Evolutionary conservation across 2,329 filamentous ascomycete species (phyloP), one percentile per base, ranked within the genome.

Genomic region (Sphaerulina populicola): DNA sequence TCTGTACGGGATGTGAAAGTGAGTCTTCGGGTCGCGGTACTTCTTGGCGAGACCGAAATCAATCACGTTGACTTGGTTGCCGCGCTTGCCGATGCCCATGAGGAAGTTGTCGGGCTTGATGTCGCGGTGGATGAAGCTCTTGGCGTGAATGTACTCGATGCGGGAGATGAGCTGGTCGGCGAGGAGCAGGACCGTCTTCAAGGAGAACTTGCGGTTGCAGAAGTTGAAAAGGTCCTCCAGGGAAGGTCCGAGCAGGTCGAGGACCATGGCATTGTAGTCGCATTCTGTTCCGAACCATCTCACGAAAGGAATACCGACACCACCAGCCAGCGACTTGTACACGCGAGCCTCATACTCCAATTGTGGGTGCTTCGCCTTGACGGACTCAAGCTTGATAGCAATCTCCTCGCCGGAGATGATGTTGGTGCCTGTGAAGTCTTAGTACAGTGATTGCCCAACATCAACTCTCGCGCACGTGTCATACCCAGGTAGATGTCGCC

Each of bases 31-130:
- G 78, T 97, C 93, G 62, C 93, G 86, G 78, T 97, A 98, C 78
- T 97, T 97, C 86, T 97, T 98, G 69, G 93, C 93, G 61, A 98
- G 78, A 78, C 93, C 93, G 65, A 98, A 98, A 73, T 97, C 93
- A 64, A 98, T 97, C 44, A 97, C 91, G 64, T 97, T 97, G 78
- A 98, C 91, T 77, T 97, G 91, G 76, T 97, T 98, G 60, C 93
- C 93, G 67, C 91, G 88, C 81, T 97, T 97, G 68, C 93, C 93
- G 65, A 97, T 97, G 57, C 91, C 91, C 91, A 97, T 96, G 44
- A 97, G 78, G 76, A 97, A 98, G 81, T 98, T 97, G 78, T 98
- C 93, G 31, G 93, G 93, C 80, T 98, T 98, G 78, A 98, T 98
- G 72, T 98, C 93, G 73, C 93, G 90, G 76, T 98, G 93, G 70